phyloP scores from a whole-genome alignment of 2,329 filamentous ascomycete genomes.

The Penicillium sp. region DNA sequence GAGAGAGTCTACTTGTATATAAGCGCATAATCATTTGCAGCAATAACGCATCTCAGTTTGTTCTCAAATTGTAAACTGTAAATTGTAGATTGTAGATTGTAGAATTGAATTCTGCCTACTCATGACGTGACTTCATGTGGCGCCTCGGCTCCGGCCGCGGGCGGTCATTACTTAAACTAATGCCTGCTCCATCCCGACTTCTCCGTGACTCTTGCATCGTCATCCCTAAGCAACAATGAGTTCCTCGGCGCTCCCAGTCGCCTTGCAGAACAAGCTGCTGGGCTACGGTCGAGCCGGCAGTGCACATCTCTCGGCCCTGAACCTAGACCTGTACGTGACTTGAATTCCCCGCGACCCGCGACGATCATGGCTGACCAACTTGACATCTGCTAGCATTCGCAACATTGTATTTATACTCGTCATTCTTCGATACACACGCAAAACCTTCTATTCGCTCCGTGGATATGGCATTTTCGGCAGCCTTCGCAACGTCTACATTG shows the following conservation, averaged over 20 bases:
- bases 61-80: no score
- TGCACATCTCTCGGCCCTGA: conserved; percentile 33
- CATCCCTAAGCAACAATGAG: conserved; percentile 31
- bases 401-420: conserved; percentile 89
- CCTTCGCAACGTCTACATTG: conserved; percentile 65
- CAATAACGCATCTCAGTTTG: conserved; percentile 15
- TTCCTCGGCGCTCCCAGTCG: conserved; percentile 39
- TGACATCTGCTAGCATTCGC: conserved; percentile 54
- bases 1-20: neutral
- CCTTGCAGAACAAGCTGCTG: conserved; percentile 43
- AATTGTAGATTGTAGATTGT: no score
- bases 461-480: conserved; percentile 83
- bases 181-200: conserved; percentile 9
- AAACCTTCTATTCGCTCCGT: conserved; percentile 74
- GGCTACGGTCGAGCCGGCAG: conserved; percentile 31
- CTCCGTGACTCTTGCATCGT: conserved; percentile 11
- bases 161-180: conserved; percentile 7
- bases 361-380: conserved; percentile 4
- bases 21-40: conserved; percentile 5
- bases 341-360: conserved; percentile 6
- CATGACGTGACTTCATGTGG: conserved; percentile 12
- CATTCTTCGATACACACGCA: conserved; percentile 73
- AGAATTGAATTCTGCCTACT: no score
- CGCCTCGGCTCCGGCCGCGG: conserved; percentile 3
- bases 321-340: conserved; percentile 40